Evolutionary conservation across 257 asterid genomes (phyloP).

Genomic region (Lithospermum erythrorhizon): DNA sequence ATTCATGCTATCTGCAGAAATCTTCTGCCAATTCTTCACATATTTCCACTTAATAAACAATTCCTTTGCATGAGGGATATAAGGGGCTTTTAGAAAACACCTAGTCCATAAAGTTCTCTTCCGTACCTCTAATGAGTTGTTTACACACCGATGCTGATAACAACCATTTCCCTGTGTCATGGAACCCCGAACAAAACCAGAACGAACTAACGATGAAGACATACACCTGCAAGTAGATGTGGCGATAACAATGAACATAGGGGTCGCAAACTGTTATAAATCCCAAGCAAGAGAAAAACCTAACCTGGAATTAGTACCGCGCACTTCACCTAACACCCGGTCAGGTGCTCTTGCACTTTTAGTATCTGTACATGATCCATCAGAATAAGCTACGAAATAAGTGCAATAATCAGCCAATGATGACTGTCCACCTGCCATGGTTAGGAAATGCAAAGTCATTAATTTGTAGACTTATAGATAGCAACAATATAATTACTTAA

Average conservation of each 20-base stretch:
- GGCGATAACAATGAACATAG: slow-evolving; percentile 3
- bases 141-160: slow-evolving; percentile 74
- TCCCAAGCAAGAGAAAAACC: slow-evolving; percentile 1
- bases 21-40: not conserved
- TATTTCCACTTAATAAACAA: no score
- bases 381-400: slow-evolving; percentile 90
- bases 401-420: slow-evolving; percentile 99
- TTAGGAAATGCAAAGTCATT: slow-evolving; percentile 4
- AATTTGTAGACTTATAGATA: not conserved
- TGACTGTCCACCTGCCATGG: slow-evolving; percentile 87
- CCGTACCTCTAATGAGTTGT: slow-evolving; percentile 67
- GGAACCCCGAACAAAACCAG: slow-evolving; percentile 87
- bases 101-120: slow-evolving; percentile 1
- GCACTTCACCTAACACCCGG: slow-evolving; percentile 95
- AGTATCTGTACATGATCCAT: slow-evolving; percentile 95
- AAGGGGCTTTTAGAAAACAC: not conserved
- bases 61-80: not conserved
- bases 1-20: not conserved
- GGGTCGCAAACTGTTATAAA: not conserved
- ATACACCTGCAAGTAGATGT: slow-evolving; percentile 48
- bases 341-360: slow-evolving; percentile 96
- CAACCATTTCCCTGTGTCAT: slow-evolving; percentile 90
- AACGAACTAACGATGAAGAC: slow-evolving; percentile 82
- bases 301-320: slow-evolving; percentile 83
- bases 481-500: not conserved